Percentiles rank a stretch among this genome's conserved stretches.
Evolutionary conservation across 441 rosid genomes (phyloP).

Genomic region (Heliophila coronopifolia): DNA sequence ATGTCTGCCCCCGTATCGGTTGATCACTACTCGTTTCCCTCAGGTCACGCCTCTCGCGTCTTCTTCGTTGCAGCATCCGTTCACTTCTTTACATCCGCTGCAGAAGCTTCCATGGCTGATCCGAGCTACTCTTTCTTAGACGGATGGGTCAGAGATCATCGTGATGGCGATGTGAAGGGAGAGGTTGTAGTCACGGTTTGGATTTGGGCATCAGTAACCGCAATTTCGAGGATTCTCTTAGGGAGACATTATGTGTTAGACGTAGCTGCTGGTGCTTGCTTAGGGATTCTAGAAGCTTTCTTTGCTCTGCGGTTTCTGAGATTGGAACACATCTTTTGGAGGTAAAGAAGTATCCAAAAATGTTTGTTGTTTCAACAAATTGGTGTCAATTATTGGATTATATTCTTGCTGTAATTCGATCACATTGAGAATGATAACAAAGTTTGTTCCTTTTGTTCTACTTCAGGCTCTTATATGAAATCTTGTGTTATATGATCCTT

Average conservation of each 20-base stretch:
- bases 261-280: constrained; percentile 54
- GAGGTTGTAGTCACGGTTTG: constrained; percentile 33
- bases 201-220: constrained; percentile 61
- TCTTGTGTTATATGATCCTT: constrained; percentile 3
- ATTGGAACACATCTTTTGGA: constrained; percentile 12
- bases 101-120: constrained; percentile 5
- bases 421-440: constrained; percentile 19
- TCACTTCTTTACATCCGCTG: constrained; percentile 28
- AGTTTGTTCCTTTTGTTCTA: constrained; percentile 9
- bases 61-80: constrained; percentile 54
- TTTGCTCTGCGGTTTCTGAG: constrained; percentile 47
- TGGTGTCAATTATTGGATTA: not conserved
- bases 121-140: constrained; percentile 21
- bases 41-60: constrained; percentile 86
- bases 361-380: not conserved
- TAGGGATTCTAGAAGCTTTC: constrained; percentile 65
- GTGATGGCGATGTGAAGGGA: constrained; percentile 37
- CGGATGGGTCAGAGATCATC: constrained; percentile 31
- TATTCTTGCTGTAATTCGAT: constrained; percentile 27
- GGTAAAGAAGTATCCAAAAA: constrained; percentile 1
- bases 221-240: constrained; percentile 68
- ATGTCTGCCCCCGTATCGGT: constrained; percentile 63
- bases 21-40: constrained; percentile 81
- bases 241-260: constrained; percentile 73
- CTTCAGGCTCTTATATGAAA: not conserved